Conservation (phyloP, 2,329 filamentous ascomycete genomes). For the Epichloe baconii region DNA sequence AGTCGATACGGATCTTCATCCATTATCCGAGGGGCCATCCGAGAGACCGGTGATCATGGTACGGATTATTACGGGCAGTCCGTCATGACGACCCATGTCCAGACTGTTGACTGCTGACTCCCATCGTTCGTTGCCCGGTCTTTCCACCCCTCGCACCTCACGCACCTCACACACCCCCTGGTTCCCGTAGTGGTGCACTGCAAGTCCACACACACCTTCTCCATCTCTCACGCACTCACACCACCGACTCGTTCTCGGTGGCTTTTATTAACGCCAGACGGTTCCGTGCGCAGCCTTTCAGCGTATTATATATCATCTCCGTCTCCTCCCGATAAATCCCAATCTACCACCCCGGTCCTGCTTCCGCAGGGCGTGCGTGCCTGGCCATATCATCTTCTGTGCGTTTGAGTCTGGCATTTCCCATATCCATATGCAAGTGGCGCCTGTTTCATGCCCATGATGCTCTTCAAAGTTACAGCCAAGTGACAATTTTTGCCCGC, state of each 20-base stretch:
- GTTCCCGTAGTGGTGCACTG: not conserved
- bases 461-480: not conserved
- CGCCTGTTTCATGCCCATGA: not conserved
- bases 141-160: not conserved
- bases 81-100: not conserved
- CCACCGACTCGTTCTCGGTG: not conserved
- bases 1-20: too few species aligned
- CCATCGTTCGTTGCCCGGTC: not conserved
- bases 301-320: slow-evolving; percentile 5
- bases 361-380: slow-evolving; percentile 6
- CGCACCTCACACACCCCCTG: not conserved
- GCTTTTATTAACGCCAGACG: not conserved
- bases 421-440: not conserved
- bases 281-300: not conserved
- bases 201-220: not conserved
- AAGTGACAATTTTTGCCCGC: not conserved
- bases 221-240: not conserved
- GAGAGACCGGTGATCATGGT: not conserved
- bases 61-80: too few species aligned
- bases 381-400: not conserved
- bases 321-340: not conserved
- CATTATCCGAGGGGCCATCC: too few species aligned
- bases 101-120: not conserved
- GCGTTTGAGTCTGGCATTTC: not conserved
- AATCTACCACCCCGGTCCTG: not conserved